Evolutionary conservation across 225 moss, liverwort and hornwort genomes (phyloP).

Genomic region (Polytrichum commune): DNA sequence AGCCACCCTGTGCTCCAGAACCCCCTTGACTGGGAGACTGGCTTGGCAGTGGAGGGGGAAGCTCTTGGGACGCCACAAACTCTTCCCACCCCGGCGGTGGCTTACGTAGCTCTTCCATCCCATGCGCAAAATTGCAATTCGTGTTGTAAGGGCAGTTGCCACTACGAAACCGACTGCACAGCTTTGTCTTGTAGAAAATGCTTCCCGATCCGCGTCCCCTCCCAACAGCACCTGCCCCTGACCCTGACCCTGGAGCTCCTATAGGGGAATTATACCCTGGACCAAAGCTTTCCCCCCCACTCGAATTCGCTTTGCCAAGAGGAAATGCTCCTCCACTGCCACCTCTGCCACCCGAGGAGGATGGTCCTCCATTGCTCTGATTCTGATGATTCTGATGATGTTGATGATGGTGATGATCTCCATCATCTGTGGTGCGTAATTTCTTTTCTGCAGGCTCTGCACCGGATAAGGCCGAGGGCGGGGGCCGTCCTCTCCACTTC

Average conservation of each 20-base stretch:
- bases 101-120: slow-evolving; percentile 87
- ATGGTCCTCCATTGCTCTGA: slow-evolving; percentile 17
- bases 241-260: background rate
- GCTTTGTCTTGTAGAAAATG: slow-evolving; percentile 93
- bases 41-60: slow-evolving; percentile 35
- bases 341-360: slow-evolving; percentile 26
- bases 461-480: slow-evolving; percentile 3
- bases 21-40: slow-evolving; percentile 30
- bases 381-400: background rate
- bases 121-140: slow-evolving; percentile 97
- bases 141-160: slow-evolving; percentile 94
- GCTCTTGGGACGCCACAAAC: slow-evolving; percentile 74
- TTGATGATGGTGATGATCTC: slow-evolving; percentile 21
- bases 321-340: slow-evolving; percentile 25
- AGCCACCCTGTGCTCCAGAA: slow-evolving; percentile 37
- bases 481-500: slow-evolving; percentile 22
- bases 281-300: slow-evolving; percentile 29
- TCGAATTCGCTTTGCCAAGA: slow-evolving; percentile 20
- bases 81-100: slow-evolving; percentile 84
- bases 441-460: slow-evolving; percentile 53
- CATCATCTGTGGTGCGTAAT: slow-evolving; percentile 50
- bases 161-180: slow-evolving; percentile 87
- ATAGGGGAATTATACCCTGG: slow-evolving; percentile 32
- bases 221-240: slow-evolving; percentile 46
- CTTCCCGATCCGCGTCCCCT: slow-evolving; percentile 77